phyloP scores from a whole-genome alignment of 768 basidiomycete species.

The Boletus sp. region DNA sequence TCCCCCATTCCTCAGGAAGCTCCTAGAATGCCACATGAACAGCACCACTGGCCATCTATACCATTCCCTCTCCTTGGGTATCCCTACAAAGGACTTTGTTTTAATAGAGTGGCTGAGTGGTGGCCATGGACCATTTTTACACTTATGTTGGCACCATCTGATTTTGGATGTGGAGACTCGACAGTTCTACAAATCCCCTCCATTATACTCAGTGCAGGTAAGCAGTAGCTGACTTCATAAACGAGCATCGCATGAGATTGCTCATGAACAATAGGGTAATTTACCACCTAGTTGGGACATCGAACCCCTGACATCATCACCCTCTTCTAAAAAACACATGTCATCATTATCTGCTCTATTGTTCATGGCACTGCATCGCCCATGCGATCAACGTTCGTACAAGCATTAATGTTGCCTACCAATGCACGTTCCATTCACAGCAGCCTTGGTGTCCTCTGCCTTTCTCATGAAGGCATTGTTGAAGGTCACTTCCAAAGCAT shows the following conservation, averaged over 20 bases:
- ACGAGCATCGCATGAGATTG: neutral
- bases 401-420: neutral
- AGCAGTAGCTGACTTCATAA: neutral
- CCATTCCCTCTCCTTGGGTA: neutral
- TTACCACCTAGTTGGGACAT: neutral
- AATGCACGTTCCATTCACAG: neutral
- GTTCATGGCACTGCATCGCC: neutral
- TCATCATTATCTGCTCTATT: neutral
- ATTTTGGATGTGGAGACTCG: neutral
- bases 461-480: neutral
- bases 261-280: neutral
- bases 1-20: neutral
- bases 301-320: neutral
- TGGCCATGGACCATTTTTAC: neutral
- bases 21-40: neutral
- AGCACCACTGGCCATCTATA: neutral
- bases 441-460: neutral
- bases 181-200: neutral
- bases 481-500: neutral
- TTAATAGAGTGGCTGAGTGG: neutral
- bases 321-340: neutral
- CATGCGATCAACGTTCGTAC: neutral
- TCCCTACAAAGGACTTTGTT: neutral
- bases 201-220: neutral
- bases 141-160: neutral